A percentile compares a stretch with the other conserved stretches of the same genome.
Conservation (phyloP, 495 filamentous ascomycete genomes). For the Neurospora africana region DNA sequence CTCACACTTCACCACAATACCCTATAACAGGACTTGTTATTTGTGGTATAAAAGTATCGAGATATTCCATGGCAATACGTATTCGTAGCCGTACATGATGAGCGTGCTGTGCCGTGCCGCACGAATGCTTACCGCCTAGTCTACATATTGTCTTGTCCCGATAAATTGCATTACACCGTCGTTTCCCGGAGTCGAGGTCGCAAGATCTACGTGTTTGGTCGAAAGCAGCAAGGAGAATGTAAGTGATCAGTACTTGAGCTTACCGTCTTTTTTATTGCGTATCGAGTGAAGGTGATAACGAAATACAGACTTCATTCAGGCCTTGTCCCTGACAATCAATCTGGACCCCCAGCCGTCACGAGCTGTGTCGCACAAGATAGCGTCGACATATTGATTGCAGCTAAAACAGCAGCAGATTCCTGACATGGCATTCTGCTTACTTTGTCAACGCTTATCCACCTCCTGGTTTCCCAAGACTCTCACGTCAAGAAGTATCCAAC, state of each 20-base stretch:
- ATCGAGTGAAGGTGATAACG: background rate
- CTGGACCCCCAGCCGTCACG: background rate
- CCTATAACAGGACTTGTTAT: background rate
- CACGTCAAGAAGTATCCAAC: background rate
- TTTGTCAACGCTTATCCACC: background rate
- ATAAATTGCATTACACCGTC: background rate
- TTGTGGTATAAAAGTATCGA: background rate
- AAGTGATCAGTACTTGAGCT: background rate
- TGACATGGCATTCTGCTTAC: background rate
- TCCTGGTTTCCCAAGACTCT: background rate
- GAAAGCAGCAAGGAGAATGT: background rate
- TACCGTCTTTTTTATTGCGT: background rate
- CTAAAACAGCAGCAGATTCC: background rate
- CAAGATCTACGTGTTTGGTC: background rate
- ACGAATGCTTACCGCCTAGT: background rate
- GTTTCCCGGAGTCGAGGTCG: background rate
- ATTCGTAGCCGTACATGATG: background rate
- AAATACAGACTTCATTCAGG: background rate
- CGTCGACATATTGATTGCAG: background rate
- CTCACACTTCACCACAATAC: background rate
- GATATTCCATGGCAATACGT: background rate
- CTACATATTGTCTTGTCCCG: background rate
- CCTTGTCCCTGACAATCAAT: background rate
- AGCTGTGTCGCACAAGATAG: background rate
- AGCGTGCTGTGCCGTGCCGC: background rate